Percentiles rank a stretch among this genome's conserved stretches.
Conservation (phyloP, 176 grass and related monocot species). For the Thinopyrum elongatum region DNA sequence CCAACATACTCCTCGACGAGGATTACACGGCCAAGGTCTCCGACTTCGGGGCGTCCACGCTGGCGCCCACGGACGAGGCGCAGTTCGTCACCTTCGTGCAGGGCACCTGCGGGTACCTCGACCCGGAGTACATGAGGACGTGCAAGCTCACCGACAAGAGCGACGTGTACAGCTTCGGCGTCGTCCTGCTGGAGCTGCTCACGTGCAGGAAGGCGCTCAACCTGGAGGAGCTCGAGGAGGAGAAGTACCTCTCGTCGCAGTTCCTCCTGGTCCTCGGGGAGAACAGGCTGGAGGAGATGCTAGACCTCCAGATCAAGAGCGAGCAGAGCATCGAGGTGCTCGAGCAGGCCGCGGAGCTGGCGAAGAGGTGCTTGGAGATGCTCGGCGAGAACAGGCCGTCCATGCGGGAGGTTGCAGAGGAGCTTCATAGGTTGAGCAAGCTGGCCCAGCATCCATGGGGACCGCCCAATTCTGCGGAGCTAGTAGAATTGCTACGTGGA, state of each 20-base stretch:
- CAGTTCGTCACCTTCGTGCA: conserved; percentile 68
- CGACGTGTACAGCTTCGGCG: conserved; percentile 86
- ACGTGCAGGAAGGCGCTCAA: conserved; percentile 56
- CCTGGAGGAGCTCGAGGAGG: conserved; percentile 23
- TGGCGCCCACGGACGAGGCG: conserved; percentile 39
- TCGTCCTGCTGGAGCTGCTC: conserved; percentile 53
- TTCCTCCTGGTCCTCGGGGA: conserved; percentile 36
- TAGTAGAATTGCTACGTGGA: conserved; percentile 16
- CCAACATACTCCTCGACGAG: conserved; percentile 60
- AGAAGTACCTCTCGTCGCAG: conserved; percentile 38
- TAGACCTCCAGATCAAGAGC: conserved; percentile 41
- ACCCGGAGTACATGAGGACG: conserved; percentile 57
- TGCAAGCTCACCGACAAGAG: conserved; percentile 83
- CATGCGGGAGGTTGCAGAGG: conserved; percentile 57
- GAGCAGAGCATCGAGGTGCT: conserved; percentile 42
- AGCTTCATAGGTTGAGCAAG: conserved; percentile 40
- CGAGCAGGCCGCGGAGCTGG: conserved; percentile 49
- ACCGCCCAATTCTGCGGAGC: conserved; percentile 20
- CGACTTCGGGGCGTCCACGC: conserved; percentile 56
- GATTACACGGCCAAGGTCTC: conserved; percentile 48
- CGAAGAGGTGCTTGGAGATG: conserved; percentile 55
- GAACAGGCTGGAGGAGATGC: conserved; percentile 43
- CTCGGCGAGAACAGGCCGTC: conserved; percentile 48
- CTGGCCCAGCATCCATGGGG: conserved; percentile 35
- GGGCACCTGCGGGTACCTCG: conserved; percentile 63